Conservation (phyloP, 257 asterid species). For the Verbascum thapsus region DNA sequence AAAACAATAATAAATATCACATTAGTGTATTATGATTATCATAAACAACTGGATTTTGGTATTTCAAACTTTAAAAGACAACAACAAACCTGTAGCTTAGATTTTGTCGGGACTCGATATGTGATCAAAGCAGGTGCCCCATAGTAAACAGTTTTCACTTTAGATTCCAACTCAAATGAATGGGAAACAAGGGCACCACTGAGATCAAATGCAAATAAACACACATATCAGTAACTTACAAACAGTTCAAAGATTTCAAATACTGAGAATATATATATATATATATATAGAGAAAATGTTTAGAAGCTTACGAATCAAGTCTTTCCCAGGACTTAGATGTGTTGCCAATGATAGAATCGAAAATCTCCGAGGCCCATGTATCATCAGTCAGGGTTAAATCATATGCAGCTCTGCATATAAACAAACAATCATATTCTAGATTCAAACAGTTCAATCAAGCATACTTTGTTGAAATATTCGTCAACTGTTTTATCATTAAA, state of each 20-base stretch:
- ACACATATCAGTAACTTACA: conserved; percentile 4
- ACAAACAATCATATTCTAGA: too few relatives aligned
- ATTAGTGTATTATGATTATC: not conserved
- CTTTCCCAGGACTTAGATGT: conserved; percentile 63
- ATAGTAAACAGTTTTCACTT: conserved; percentile 54
- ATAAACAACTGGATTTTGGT: not conserved
- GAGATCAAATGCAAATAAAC: conserved; percentile 24
- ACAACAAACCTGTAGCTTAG: conserved; percentile 54
- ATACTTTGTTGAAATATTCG: too few relatives aligned
- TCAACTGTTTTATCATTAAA: too few relatives aligned
- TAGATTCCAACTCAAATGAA: conserved; percentile 63
- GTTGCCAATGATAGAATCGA: conserved; percentile 57
- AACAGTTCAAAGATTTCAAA: not conserved
- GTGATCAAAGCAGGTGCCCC: conserved; percentile 66
- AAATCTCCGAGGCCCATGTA: conserved; percentile 54
- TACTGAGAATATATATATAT: not conserved
- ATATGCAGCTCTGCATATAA: conserved; percentile 52
- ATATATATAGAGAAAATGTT: too few relatives aligned
- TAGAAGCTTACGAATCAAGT: conserved; percentile 50
- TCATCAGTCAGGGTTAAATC: conserved; percentile 64
- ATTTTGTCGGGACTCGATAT: conserved; percentile 49
- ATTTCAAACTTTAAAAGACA: not conserved
- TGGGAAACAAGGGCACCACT: conserved; percentile 71
- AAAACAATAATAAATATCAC: conserved; percentile 20
- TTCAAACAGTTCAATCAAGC: conserved; percentile 10